Percentiles rank a stretch among this genome's conserved stretches.
These are phyloP conservation scores for Mimosa bimucronata DNA, from an alignment of 306 rosid species.

Conservation along the genomic window DNA sequence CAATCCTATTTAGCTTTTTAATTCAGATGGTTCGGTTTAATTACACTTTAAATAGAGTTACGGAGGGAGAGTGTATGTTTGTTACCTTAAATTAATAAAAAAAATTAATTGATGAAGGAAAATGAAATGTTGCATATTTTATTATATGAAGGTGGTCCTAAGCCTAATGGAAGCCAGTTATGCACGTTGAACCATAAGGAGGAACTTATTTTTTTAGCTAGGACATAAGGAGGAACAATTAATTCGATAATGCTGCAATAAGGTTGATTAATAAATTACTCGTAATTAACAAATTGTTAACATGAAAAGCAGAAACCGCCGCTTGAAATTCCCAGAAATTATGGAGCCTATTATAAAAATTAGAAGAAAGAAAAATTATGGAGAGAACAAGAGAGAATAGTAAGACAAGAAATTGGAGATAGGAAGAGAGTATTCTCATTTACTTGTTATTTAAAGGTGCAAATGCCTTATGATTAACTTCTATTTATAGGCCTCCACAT, in stretches of 20 bases:
- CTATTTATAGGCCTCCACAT: too few relatives aligned
- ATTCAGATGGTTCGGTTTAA: too few relatives aligned
- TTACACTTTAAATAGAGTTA: too few relatives aligned
- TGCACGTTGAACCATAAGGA: slow-evolving; percentile 20
- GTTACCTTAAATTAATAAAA: not conserved
- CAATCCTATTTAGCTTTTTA: too few relatives aligned
- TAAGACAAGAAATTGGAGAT: too few relatives aligned
- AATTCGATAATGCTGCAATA: not conserved
- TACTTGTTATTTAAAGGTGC: too few relatives aligned
- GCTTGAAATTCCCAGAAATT: slow-evolving; percentile 40
- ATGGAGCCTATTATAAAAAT: too few relatives aligned
- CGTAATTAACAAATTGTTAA: not conserved
- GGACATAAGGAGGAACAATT: slow-evolving; percentile 25
- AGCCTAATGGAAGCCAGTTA: slow-evolving; percentile 41
- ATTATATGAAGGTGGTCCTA: slow-evolving; percentile 7
- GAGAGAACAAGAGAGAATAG: too few relatives aligned
- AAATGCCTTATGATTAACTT: too few relatives aligned
- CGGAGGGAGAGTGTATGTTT: not conserved
- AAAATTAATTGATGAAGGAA: not conserved
- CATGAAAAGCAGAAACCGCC: slow-evolving; percentile 37
- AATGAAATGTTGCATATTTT: slow-evolving; percentile 12
- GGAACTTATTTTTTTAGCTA: too few relatives aligned
- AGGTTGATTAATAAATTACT: not conserved
- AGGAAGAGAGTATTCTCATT: too few relatives aligned
- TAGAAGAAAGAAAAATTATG: too few relatives aligned